Base-by-base conservation (phyloP, 768 basidiomycete species). In the Tricholoma furcatifolium region DNA sequence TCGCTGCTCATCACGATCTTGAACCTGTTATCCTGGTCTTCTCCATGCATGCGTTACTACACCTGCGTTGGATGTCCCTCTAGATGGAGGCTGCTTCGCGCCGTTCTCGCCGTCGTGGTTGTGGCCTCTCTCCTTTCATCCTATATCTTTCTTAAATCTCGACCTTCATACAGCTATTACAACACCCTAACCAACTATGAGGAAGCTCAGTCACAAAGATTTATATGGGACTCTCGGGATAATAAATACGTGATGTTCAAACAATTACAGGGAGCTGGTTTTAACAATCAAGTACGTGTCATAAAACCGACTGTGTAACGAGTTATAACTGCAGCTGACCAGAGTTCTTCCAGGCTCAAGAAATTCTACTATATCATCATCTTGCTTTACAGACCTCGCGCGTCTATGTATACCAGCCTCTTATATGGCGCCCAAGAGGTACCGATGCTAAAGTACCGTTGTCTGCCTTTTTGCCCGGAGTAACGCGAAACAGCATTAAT, bases 261-360 rank as follows among this genome's bases (percentile, higher is more conserved):
- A 51, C 78, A 78, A 54, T 65, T 77, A 15, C 73, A 74, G 43
- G 78, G 77, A 6, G 76, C 75, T 21, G 78, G 77, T 1, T 79
- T 79, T 54, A 78, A 77, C 47, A 79, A 77, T 51, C 76, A 79
- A 63, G 77, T 73, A 41, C 18, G 63, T 56, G 15, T 6, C 6
- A 53, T 3, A 47, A 31, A 27, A 21, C 34, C 44, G 41, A 31
- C 48, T 21, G 9, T 20, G 21, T 17, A 46, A 8, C 38, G 40
- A 20, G 40, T 31, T 46, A 40, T 34, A 30, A 10, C 27, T 49
- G 5, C 32, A 6, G 17, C 34, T 50, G 48, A 55, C 24, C 24
- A 24, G 45, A 4, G 38, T 21, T 15, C n/a, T 17, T 10, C 12
- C 54, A 79, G 76, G 73, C 71, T 24, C 75, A 76, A 60, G 78